Evolutionary conservation across 2,329 filamentous ascomycete species (phyloP), one percentile per base, ranked within the genome.

Genomic region (Diplodia sapinea): DNA sequence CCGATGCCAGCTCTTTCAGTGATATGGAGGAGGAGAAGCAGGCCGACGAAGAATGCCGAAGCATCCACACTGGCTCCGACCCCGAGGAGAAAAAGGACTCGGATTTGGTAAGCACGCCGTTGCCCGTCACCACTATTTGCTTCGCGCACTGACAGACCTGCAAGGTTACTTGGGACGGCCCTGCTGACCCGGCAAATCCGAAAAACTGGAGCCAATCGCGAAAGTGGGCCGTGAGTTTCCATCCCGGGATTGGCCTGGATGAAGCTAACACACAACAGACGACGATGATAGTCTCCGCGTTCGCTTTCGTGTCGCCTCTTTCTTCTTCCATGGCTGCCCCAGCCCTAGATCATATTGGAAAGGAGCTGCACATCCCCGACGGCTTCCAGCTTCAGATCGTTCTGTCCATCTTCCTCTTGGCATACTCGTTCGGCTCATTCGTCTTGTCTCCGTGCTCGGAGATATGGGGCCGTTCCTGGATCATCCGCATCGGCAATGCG

Each of bases 261-360:
- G 13, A 13, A 20, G 20, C 54, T 67, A 2, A 67, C 47, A 13
- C 50, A 7, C 13, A 29, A 2, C n/a, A 67, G 26, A 79, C 79
- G 1, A 82, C 81, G 0, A 70, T 82, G 49, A 78, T 82, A 36
- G 79, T 82, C 2, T 81, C 77, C 1, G 70, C 71, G 36, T 81
- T 80, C 68, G 79, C 79, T 0, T 75, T 81, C 51, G 73, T 80
- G 23, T 79, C 78, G 8, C 79, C 79, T 12, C 72, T 80, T 26
- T 77, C 78, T 0, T 79, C 78, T 1, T 78, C 77, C 13, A 80
- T 80, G 76, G 76, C 80, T 11, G 71, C 78, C 3, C 79, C 79
- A 1, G 79, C 77, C 7, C 66, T 80, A 1, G 63, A 31, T 0
- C 70, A 72, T 0, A 77, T 80, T 31, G 74, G 71, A 33, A 49